phyloP scores from a whole-genome alignment of 768 basidiomycete genomes.

The Auricularia sp. region DNA sequence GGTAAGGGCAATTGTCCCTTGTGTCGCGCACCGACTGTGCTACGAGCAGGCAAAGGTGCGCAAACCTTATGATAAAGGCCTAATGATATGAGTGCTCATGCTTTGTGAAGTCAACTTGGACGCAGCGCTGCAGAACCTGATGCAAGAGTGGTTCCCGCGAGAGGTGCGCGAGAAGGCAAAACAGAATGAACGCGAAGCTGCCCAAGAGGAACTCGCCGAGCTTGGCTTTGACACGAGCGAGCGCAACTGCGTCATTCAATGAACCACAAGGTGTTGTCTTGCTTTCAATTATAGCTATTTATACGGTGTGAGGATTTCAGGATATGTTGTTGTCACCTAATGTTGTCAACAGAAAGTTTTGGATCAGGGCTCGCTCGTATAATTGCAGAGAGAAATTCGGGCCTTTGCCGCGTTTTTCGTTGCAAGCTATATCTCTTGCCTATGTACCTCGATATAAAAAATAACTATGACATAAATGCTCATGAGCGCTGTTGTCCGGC shows the following conservation, averaged over 20 bases:
- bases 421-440: too few relatives aligned
- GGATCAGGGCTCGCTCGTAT: too few relatives aligned
- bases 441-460: too few relatives aligned
- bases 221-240: constrained; percentile 35
- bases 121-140: constrained; percentile 70
- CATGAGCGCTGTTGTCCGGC: background rate
- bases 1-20: constrained; percentile 70
- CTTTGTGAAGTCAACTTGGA: constrained; percentile 56
- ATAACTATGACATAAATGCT: too few relatives aligned
- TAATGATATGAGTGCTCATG: constrained; percentile 1
- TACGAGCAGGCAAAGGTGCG: constrained; percentile 68
- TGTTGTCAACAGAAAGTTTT: too few relatives aligned
- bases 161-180: constrained; percentile 68
- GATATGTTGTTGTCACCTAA: too few relatives aligned
- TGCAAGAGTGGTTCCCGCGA: constrained; percentile 86
- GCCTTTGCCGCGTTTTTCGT: too few relatives aligned
- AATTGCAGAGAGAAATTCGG: too few relatives aligned
- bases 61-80: constrained; percentile 3
- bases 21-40: constrained; percentile 69
- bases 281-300: background rate
- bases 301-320: background rate
- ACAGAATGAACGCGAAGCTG: constrained; percentile 66
- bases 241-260: background rate
- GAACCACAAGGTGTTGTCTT: background rate
- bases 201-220: constrained; percentile 55